phyloP scores from a whole-genome alignment of 2,329 filamentous ascomycete genomes.

The Botrytis elliptica region DNA sequence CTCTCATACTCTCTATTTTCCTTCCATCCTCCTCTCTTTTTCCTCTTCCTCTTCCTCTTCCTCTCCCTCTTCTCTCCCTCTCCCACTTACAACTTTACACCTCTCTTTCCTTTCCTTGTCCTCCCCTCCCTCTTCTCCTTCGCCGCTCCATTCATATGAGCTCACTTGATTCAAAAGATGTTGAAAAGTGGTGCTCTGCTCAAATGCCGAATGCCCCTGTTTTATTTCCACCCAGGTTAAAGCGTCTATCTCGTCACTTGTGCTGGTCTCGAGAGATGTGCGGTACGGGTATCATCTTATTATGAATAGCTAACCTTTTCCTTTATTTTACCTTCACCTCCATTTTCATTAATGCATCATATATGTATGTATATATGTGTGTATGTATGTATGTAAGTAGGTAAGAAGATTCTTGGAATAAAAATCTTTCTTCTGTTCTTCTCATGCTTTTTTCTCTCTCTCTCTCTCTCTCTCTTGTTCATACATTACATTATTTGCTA shows the following conservation, averaged over 20 bases:
- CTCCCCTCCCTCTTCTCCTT: neutral
- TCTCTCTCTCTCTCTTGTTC: neutral
- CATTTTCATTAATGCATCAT: slow-evolving; percentile 5
- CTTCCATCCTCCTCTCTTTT: neutral
- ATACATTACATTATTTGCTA: neutral
- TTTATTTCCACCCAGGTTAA: slow-evolving; percentile 14
- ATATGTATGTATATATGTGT: neutral
- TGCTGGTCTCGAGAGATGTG: neutral
- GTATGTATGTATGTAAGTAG: neutral
- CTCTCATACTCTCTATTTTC: neutral
- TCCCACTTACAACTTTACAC: neutral
- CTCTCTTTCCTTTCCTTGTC: neutral
- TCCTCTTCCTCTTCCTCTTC: neutral
- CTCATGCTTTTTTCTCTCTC: neutral
- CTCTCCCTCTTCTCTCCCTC: no score
- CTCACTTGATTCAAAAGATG: neutral
- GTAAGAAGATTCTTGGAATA: neutral
- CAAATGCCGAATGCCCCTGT: slow-evolving; percentile 8
- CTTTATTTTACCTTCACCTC: neutral
- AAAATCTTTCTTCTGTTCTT: neutral
- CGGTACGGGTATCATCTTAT: neutral
- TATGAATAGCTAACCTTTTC: neutral
- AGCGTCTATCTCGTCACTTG: slow-evolving; percentile 13
- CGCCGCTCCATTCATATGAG: neutral
- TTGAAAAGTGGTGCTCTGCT: slow-evolving; percentile 3